phyloP scores from a whole-genome alignment of 2,329 filamentous ascomycete species.

The Oidium heveae region DNA sequence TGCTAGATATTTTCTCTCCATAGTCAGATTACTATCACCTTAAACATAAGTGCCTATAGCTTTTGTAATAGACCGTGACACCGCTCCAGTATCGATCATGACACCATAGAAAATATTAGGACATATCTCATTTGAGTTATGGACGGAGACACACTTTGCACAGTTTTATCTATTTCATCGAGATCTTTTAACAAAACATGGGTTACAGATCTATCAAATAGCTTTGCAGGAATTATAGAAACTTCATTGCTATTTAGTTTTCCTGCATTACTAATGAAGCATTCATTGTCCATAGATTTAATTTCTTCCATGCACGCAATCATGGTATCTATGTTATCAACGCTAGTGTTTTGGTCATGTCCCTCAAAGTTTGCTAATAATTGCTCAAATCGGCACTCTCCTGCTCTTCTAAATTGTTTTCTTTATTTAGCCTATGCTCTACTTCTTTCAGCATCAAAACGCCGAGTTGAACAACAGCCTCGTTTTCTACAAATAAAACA shows the following conservation, averaged over 20 bases:
- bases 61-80: too few relatives aligned
- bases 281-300: neutral
- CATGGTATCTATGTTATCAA: too few relatives aligned
- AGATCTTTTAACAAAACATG: neutral
- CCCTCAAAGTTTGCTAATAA: too few relatives aligned
- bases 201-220: neutral
- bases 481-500: neutral
- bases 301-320: neutral
- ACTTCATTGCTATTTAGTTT: neutral
- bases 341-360: too few relatives aligned
- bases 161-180: too few relatives aligned
- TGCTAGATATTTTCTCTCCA: too few relatives aligned
- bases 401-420: too few relatives aligned
- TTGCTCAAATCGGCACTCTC: too few relatives aligned
- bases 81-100: too few relatives aligned
- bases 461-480: neutral
- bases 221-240: neutral
- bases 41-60: too few relatives aligned
- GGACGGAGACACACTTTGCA: neutral
- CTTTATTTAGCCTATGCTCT: too few relatives aligned
- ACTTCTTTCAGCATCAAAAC: neutral
- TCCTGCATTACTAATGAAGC: neutral
- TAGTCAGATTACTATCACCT: too few relatives aligned
- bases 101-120: neutral
- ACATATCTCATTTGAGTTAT: neutral